A percentile compares a stretch with the other conserved stretches of the same genome.
These are phyloP conservation scores for Rhodotorula graminis DNA, from an alignment of 768 basidiomycete genomes.

Conservation along the genomic window DNA sequence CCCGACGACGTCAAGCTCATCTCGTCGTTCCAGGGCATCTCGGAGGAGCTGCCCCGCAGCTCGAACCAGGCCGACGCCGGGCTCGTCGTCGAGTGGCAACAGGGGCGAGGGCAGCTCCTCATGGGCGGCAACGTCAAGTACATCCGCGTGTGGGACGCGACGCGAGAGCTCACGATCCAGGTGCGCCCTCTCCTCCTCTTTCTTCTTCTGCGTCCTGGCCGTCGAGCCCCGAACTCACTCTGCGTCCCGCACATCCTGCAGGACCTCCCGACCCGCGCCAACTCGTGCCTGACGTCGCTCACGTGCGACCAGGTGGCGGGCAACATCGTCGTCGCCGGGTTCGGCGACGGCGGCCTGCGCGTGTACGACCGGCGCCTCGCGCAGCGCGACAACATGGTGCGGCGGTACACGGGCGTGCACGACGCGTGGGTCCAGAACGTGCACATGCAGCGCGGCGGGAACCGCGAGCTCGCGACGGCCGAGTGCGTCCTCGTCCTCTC, in stretches of 20 bases:
- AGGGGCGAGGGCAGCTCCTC: slow-evolving; percentile 74
- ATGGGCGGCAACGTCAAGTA: slow-evolving; percentile 84
- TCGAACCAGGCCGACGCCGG: slow-evolving; percentile 68
- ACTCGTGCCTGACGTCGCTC: slow-evolving; percentile 82
- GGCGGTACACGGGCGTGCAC: slow-evolving; percentile 66
- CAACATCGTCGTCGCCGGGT: slow-evolving; percentile 78
- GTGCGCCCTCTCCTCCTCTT: slow-evolving; percentile 51
- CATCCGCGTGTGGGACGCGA: slow-evolving; percentile 91
- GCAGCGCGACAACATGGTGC: slow-evolving; percentile 74
- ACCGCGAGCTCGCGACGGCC: slow-evolving; percentile 72
- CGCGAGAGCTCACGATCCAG: slow-evolving; percentile 70
- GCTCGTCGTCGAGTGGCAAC: slow-evolving; percentile 88
- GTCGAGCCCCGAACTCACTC: no score
- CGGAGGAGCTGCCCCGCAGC: slow-evolving; percentile 63
- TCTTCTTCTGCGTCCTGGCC: no score
- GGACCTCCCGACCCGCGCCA: slow-evolving; percentile 85
- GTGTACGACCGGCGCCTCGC: slow-evolving; percentile 86
- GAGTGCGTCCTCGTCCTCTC: slow-evolving; percentile 61
- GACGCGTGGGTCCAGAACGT: slow-evolving; percentile 85
- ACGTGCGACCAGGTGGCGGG: slow-evolving; percentile 69
- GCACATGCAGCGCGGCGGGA: slow-evolving; percentile 67
- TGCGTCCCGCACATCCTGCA: slow-evolving; percentile 46
- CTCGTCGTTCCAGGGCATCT: slow-evolving; percentile 83
- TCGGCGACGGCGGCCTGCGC: slow-evolving; percentile 84
- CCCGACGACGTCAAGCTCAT: slow-evolving; percentile 77